These are phyloP conservation scores for Penicillium expansum DNA, from an alignment of 2,329 filamentous ascomycete genomes.

Conservation along the genomic window DNA sequence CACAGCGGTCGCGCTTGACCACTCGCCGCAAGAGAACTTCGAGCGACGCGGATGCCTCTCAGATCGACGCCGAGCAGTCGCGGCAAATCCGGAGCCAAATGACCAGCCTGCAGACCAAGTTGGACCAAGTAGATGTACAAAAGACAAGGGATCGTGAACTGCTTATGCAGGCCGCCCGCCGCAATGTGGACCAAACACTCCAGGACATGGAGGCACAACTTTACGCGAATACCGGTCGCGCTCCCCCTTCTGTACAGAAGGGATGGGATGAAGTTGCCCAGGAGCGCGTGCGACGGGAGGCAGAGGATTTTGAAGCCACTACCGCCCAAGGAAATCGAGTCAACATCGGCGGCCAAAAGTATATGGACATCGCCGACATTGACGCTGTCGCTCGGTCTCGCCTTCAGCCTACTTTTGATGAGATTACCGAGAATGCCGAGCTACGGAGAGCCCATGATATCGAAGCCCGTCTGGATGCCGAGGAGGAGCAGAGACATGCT, in stretches of 20 bases:
- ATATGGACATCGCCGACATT: constrained; percentile 73
- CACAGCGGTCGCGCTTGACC: constrained; percentile 48
- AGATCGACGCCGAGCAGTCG: constrained; percentile 66
- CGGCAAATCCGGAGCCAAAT: constrained; percentile 74
- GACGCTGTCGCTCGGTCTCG: constrained; percentile 73
- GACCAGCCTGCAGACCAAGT: constrained; percentile 72
- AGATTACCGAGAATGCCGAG: constrained; percentile 77
- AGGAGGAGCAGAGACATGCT: constrained; percentile 62
- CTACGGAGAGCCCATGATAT: constrained; percentile 66
- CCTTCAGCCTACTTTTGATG: constrained; percentile 79
- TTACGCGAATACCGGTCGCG: constrained; percentile 71
- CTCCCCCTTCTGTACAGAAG: constrained; percentile 64
- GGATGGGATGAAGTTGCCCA: constrained; percentile 79
- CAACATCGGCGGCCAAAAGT: constrained; percentile 77
- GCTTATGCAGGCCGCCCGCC: constrained; percentile 74
- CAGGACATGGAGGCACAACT: constrained; percentile 79
- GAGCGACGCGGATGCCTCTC: constrained; percentile 60
- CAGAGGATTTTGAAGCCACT: constrained; percentile 61
- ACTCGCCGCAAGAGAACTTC: constrained; percentile 63
- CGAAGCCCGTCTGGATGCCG: constrained; percentile 61
- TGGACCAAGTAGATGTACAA: constrained; percentile 31
- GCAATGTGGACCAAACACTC: constrained; percentile 78
- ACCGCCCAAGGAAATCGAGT: constrained; percentile 54
- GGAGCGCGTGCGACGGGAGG: constrained; percentile 63
- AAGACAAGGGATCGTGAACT: constrained; percentile 70